Conservation (phyloP, 257 asterid genomes). For the Solanum gandarillasii region DNA sequence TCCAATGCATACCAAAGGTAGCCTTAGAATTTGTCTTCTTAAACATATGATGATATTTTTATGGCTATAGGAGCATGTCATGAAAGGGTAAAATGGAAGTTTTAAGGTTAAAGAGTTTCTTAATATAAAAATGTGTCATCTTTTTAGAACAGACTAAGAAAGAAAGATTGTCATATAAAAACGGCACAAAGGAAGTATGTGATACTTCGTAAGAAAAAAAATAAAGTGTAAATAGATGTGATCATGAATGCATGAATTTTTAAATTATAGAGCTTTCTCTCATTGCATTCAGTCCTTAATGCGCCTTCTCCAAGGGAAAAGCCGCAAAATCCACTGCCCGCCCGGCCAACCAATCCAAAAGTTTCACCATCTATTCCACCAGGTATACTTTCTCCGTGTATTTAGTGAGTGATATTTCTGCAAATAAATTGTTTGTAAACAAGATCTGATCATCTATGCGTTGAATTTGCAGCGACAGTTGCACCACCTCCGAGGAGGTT, state of each 20-base stretch:
- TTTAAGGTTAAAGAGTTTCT: neutral
- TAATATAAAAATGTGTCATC: neutral
- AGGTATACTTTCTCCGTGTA: neutral
- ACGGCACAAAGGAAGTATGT: neutral
- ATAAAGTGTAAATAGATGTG: neutral
- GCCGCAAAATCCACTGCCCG: neutral
- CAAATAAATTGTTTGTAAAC: neutral
- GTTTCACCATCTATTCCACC: slow-evolving; percentile 4
- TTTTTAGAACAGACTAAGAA: neutral
- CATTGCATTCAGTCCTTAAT: neutral
- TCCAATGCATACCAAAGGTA: neutral
- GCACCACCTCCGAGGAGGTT: slow-evolving; percentile 30
- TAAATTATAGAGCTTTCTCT: neutral
- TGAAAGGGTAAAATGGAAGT: neutral
- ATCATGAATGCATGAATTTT: neutral
- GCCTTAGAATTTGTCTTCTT: neutral
- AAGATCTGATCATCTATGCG: neutral
- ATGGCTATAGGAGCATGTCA: neutral
- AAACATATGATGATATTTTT: neutral
- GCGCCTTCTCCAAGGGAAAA: neutral
- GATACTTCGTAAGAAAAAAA: neutral
- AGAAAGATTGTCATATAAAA: neutral
- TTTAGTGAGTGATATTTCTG: neutral
- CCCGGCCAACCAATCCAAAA: neutral
- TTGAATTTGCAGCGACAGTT: slow-evolving; percentile 9